phyloP scores from a whole-genome alignment of 306 rosid genomes.

The Quercus robur region DNA sequence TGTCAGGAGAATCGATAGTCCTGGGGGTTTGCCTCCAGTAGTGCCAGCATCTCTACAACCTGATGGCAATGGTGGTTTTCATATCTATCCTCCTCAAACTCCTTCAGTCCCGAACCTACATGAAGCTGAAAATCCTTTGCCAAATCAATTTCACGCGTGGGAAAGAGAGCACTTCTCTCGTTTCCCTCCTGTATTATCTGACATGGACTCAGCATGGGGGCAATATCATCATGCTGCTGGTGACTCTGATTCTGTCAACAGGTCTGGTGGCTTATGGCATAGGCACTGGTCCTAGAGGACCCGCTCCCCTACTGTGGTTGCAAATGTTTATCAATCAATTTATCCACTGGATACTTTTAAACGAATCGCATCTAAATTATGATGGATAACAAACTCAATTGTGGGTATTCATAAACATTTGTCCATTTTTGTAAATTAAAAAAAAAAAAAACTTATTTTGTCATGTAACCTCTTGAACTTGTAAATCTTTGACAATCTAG shows the following conservation, averaged over 20 bases:
- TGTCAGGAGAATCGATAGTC: slow-evolving; percentile 2
- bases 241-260: slow-evolving; percentile 17
- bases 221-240: neutral
- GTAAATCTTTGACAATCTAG: neutral
- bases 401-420: neutral
- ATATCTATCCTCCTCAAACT: slow-evolving; percentile 4
- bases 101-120: slow-evolving; percentile 2
- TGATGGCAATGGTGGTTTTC: neutral
- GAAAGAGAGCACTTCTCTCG: slow-evolving; percentile 7
- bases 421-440: neutral
- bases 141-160: slow-evolving; percentile 8
- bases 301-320: neutral
- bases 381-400: neutral
- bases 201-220: slow-evolving; percentile 10
- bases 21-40: neutral
- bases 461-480: neutral
- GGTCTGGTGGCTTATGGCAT: slow-evolving; percentile 8
- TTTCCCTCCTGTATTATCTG: neutral
- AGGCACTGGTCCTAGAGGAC: slow-evolving; percentile 7
- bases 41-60: slow-evolving; percentile 4
- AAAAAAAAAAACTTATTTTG: neutral
- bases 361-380: neutral
- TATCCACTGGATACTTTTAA: neutral
- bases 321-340: neutral
- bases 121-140: slow-evolving; percentile 13